phyloP scores from a whole-genome alignment of 805 yeast genomes.

The Lachancea sp. region DNA sequence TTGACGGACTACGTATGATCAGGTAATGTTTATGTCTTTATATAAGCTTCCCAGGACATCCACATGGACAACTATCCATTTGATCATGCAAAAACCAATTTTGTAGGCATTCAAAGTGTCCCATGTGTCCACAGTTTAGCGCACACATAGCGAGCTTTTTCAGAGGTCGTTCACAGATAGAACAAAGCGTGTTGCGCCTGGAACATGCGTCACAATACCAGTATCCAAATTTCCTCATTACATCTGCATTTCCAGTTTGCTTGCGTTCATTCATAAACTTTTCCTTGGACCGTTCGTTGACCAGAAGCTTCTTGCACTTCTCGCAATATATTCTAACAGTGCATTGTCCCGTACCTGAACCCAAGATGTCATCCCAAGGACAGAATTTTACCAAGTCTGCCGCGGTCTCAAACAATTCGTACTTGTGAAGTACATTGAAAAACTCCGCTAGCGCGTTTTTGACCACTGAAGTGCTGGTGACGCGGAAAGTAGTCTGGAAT shows the following conservation, averaged over 20 bases:
- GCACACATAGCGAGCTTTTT: slow-evolving; percentile 58
- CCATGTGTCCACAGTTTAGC: slow-evolving; percentile 77
- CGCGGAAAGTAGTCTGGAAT: slow-evolving; percentile 27
- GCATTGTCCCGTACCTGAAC: slow-evolving; percentile 27
- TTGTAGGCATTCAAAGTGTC: slow-evolving; percentile 74
- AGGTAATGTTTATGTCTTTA: neutral
- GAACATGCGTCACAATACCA: slow-evolving; percentile 83
- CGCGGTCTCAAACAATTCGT: slow-evolving; percentile 31
- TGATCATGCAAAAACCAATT: slow-evolving; percentile 67
- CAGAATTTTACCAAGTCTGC: slow-evolving; percentile 31
- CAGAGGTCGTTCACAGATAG: slow-evolving; percentile 70
- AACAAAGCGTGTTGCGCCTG: slow-evolving; percentile 57
- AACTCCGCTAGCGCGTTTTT: slow-evolving; percentile 29
- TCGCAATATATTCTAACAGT: slow-evolving; percentile 54
- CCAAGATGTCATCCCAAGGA: slow-evolving; percentile 29
- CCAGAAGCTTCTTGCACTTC: slow-evolving; percentile 50
- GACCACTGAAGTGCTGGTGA: slow-evolving; percentile 23
- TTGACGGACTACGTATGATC: slow-evolving; percentile 34
- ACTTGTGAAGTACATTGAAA: slow-evolving; percentile 26
- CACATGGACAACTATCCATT: slow-evolving; percentile 74
- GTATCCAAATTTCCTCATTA: slow-evolving; percentile 47
- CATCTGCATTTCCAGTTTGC: slow-evolving; percentile 26
- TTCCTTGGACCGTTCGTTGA: slow-evolving; percentile 51
- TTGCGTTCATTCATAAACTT: slow-evolving; percentile 23
- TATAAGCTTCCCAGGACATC: slow-evolving; percentile 34